Evolutionary conservation across 2,329 filamentous ascomycete genomes (phyloP).

Genomic region (Chlorencoelia australis): DNA sequence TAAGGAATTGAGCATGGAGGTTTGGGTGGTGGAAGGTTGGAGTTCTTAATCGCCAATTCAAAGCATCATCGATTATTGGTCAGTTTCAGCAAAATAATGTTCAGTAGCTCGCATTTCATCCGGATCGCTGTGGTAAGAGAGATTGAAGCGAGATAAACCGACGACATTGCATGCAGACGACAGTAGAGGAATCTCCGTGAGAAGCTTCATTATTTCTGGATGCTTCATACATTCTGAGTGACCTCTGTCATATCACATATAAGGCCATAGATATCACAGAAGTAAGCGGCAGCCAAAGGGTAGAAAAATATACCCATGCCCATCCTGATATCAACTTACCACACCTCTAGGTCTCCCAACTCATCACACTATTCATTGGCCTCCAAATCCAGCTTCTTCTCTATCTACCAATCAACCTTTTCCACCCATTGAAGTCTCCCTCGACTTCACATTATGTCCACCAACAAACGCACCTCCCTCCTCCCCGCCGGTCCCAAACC

Average conservation of each 20-base stretch:
- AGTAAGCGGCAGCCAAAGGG: conserved; percentile 20
- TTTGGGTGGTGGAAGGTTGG: conserved; percentile 15
- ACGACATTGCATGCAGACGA: too few species aligned
- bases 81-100: too few species aligned
- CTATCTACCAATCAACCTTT: background rate
- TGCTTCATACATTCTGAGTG: background rate
- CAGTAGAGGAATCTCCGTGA: too few species aligned
- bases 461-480: conserved; percentile 36
- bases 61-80: conserved; percentile 16
- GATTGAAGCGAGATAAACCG: too few species aligned
- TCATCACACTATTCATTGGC: conserved; percentile 8
- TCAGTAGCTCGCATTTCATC: too few species aligned
- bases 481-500: conserved; percentile 43
- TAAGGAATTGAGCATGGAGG: conserved; percentile 15
- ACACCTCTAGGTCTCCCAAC: conserved; percentile 8
- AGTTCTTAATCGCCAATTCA: conserved; percentile 9
- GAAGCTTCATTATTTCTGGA: too few species aligned
- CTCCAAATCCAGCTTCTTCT: too few species aligned
- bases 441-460: conserved; percentile 19
- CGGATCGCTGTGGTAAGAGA: too few species aligned
- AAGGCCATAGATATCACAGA: conserved; percentile 1
- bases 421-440: background rate
- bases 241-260: background rate
- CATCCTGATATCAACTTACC: conserved; percentile 13
- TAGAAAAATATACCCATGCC: conserved; percentile 10